A percentile compares a stretch with the other conserved stretches of the same genome.
Conservation (phyloP, 2,329 filamentous ascomycete species). For the Tolypocladium cylindrosporum region DNA sequence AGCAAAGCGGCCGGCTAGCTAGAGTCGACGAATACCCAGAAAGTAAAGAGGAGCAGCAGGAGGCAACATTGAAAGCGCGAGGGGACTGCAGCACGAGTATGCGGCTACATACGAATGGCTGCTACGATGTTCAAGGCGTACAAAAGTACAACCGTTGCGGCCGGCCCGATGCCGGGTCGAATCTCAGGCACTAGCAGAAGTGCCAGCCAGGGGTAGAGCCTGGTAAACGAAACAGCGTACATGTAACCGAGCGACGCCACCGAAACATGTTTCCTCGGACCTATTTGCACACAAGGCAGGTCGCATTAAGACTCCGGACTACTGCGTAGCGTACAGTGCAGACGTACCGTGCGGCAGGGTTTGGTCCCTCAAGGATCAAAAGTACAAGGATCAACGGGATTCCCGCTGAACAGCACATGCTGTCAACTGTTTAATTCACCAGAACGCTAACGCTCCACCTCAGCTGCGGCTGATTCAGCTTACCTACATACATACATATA, state of each 20-base stretch:
- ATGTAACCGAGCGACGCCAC: not conserved
- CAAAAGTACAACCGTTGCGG: not conserved
- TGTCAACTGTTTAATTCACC: not conserved
- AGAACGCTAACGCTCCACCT: not conserved
- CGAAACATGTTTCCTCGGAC: not conserved
- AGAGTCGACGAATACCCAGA: not conserved
- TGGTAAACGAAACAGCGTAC: not conserved
- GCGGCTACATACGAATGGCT: not conserved
- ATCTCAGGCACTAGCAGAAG: not conserved
- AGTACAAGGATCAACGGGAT: not conserved
- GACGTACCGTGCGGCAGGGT: not conserved
- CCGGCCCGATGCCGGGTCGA: not conserved
- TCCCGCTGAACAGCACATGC: not conserved
- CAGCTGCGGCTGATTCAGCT: constrained; percentile 5
- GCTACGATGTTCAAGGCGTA: not conserved
- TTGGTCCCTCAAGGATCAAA: not conserved
- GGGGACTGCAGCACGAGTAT: not conserved
- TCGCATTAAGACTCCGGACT: not conserved
- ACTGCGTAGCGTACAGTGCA: not conserved
- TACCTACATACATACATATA: not conserved
- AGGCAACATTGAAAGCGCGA: not conserved
- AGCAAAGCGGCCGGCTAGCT: not conserved
- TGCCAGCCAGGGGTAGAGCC: not conserved
- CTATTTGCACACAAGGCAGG: not conserved
- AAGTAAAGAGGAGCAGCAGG: not conserved